Base-by-base conservation (phyloP, 1,284 basidiomycete genomes). In the Ustilago trichophora region DNA sequence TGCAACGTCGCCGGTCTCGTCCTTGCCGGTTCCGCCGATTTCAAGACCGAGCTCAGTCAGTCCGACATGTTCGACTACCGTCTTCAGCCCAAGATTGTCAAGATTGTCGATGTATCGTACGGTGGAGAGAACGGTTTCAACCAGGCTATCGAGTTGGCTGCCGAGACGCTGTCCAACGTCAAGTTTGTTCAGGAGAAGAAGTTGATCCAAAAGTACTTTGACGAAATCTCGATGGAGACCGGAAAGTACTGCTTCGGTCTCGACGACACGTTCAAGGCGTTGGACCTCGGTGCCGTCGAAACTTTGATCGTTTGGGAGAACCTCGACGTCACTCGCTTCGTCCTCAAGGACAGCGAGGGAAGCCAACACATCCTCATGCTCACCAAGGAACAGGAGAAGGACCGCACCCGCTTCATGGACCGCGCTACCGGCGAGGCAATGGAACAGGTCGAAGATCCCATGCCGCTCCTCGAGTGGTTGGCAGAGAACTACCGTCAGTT, bases 81-180 rank as follows among this genome's bases (percentile, higher is more conserved):
- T 52, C 85, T 99, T 76, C 54, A 52, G 37, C 64, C 77, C 86
- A 98, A 98, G 84, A 88, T 98, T 37, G 93, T 81, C 67, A 70
- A 67, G 45, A 78, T 75, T 18, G 78, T 98, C 60, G 95, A 99
- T 85, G 94, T 99, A 73, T 93, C 91, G 75, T 99, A 99, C 80
- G 96, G 96, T 48, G 95, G 96, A 49, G 95, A 98, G 84, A 98
- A 98, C 82, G 95, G 96, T 16, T 98, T 98, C 85, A 98, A 98
- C 82, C 82, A 96, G 90, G 95, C 95, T 10, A 98, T 99, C 74
- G 95, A 98, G 82, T 87, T 98, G 43, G 91, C 95, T 0, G 91
- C 92, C 2, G 95, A 98, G 83, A 92, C 93, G 6, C 87, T 99
- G 22, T 89, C 91, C 37, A 98, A 98, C 82, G 96, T 99, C 85